Evolutionary conservation across 73 alveolate genomes (phyloP).

Genomic region (Tetrahymena malaccensis): DNA sequence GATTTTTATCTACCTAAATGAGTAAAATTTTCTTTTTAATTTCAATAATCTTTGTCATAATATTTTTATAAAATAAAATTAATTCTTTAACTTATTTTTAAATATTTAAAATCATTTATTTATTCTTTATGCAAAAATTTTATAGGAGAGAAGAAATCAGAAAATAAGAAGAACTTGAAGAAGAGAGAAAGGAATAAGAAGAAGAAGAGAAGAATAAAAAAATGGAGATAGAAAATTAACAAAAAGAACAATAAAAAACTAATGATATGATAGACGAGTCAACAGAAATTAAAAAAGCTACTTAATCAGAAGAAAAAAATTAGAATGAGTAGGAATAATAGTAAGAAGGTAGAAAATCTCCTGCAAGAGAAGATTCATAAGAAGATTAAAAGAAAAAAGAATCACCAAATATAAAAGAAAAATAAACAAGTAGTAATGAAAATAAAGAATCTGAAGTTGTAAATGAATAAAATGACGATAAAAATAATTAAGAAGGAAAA

Average conservation of each 20-base stretch:
- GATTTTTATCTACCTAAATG: neutral
- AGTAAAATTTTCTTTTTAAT: neutral
- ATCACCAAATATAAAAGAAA: neutral
- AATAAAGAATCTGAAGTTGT: neutral
- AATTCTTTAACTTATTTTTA: neutral
- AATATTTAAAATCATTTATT: neutral
- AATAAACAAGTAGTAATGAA: neutral
- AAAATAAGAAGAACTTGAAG: neutral
- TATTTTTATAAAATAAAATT: too few species aligned
- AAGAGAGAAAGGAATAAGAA: neutral
- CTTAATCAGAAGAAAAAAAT: neutral
- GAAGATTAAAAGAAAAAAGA: neutral
- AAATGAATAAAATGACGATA: neutral
- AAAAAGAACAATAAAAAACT: neutral
- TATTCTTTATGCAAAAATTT: neutral
- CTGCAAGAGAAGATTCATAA: neutral
- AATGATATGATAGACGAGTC: neutral
- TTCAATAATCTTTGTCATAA: too few species aligned
- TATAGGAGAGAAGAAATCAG: neutral
- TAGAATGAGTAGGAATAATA: neutral
- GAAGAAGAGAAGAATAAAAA: neutral
- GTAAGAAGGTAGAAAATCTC: neutral
- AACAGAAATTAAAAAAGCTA: neutral
- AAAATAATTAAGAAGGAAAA: neutral
- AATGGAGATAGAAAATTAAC: neutral